phyloP scores from a whole-genome alignment of 2,329 filamentous ascomycete species.

The Penicillium sp. region DNA sequence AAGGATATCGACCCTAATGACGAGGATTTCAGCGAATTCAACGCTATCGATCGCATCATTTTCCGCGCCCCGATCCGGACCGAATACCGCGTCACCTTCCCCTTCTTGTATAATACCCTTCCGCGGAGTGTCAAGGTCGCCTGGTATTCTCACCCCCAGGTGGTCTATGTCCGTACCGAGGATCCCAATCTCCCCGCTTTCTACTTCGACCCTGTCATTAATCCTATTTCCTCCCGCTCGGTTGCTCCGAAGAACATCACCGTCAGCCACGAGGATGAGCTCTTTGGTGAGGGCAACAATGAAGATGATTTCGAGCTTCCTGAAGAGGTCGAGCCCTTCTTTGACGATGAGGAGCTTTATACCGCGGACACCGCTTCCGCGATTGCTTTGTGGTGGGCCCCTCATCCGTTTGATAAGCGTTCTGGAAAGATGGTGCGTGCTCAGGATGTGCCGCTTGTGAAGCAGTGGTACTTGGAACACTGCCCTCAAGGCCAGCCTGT shows the following conservation, averaged over 20 bases:
- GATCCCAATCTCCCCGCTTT: conserved; percentile 90
- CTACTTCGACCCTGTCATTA: conserved; percentile 97
- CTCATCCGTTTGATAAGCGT: conserved; percentile 89
- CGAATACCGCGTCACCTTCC: conserved; percentile 92
- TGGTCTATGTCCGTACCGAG: conserved; percentile 85
- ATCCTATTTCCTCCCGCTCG: conserved; percentile 92
- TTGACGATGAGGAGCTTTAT: conserved; percentile 84
- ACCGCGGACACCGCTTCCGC: conserved; percentile 87
- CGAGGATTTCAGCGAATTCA: conserved; percentile 99
- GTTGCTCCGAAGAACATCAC: conserved; percentile 94
- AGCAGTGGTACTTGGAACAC: conserved; percentile 98
- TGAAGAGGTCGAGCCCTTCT: conserved; percentile 77
- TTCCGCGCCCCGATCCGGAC: conserved; percentile 94
- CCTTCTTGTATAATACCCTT: conserved; percentile 93
- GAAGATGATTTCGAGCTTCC: conserved; percentile 88
- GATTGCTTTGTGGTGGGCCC: conserved; percentile 96
- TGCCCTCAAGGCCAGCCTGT: conserved; percentile 87
- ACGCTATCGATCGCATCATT: conserved; percentile 98
- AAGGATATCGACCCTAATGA: conserved; percentile 99
- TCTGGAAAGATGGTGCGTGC: conserved; percentile 96
- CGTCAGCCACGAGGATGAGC: conserved; percentile 85
- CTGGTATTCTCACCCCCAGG: conserved; percentile 92
- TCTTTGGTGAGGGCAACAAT: conserved; percentile 80
- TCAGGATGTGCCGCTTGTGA: conserved; percentile 93
- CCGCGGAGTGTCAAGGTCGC: conserved; percentile 90